Evolutionary conservation across 345 rosid genomes (phyloP).

Genomic region (Angophora floribunda): DNA sequence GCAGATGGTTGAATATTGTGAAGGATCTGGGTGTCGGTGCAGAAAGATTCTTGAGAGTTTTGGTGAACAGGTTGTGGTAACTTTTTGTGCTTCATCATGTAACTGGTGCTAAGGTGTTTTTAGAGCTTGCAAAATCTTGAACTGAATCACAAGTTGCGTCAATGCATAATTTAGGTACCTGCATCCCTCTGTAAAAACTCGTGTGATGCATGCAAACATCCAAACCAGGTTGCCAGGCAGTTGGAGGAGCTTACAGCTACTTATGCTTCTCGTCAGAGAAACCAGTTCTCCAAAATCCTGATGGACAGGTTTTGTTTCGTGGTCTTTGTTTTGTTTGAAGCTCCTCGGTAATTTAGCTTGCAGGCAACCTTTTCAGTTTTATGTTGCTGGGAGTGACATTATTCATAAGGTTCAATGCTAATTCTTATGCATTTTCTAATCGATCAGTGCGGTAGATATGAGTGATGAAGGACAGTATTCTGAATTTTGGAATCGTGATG

Average conservation of each 20-base stretch:
- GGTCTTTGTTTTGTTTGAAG: not conserved
- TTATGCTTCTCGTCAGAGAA: slow-evolving; percentile 37
- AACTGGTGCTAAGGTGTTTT: not conserved
- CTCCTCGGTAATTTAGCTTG: not conserved
- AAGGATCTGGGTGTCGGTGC: slow-evolving; percentile 88
- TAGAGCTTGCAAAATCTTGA: not conserved
- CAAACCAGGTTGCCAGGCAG: slow-evolving; percentile 43
- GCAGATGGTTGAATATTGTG: slow-evolving; percentile 89
- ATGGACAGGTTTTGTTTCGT: slow-evolving; percentile 40
- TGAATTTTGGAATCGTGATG: slow-evolving; percentile 89
- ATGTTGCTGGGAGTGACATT: not conserved
- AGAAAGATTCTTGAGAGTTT: slow-evolving; percentile 82
- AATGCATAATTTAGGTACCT: slow-evolving; percentile 34
- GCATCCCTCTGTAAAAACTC: slow-evolving; percentile 53
- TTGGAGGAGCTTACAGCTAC: slow-evolving; percentile 57
- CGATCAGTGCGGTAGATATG: slow-evolving; percentile 36
- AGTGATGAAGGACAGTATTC: slow-evolving; percentile 37
- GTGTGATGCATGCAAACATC: slow-evolving; percentile 89
- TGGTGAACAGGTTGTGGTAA: slow-evolving; percentile 71
- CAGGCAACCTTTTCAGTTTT: not conserved
- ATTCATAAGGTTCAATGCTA: not conserved
- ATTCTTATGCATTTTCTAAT: not conserved
- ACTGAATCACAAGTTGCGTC: not conserved
- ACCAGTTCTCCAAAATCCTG: slow-evolving; percentile 37
- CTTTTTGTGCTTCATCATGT: not conserved